Percentiles rank a stretch among this genome's conserved stretches.
These are phyloP conservation scores for Houttuynia cordata DNA, from an alignment of 164 flowering plant species.

Conservation along the genomic window DNA sequence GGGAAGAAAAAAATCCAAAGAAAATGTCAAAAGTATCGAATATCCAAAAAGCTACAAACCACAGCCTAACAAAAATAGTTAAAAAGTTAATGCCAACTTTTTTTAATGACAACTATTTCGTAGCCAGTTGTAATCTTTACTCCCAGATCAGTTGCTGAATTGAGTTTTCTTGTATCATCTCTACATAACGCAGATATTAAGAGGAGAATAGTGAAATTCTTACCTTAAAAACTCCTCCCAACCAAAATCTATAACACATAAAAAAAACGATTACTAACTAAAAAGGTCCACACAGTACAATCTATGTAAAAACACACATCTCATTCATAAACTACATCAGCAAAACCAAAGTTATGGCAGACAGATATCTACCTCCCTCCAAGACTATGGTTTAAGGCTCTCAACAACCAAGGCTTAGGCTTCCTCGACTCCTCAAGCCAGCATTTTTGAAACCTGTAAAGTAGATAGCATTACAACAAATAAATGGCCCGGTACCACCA, in stretches of 20 bases:
- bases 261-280: conserved; percentile 1
- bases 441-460: conserved; percentile 61
- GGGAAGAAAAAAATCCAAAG: background rate
- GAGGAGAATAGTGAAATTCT: background rate
- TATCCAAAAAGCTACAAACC: background rate
- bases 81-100: background rate
- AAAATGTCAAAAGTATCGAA: background rate
- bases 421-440: conserved; percentile 71
- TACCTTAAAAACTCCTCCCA: conserved; percentile 96
- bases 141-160: no score
- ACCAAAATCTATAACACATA: conserved; percentile 66
- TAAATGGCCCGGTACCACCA: background rate
- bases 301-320: no score
- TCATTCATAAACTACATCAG: background rate
- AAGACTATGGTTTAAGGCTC: conserved; percentile 70
- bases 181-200: background rate
- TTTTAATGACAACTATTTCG: background rate
- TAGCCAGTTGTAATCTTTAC: no score
- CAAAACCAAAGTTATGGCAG: background rate
- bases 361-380: conserved; percentile 59
- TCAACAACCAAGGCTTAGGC: conserved; percentile 87
- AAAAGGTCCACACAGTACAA: no score
- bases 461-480: background rate
- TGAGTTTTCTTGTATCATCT: no score
- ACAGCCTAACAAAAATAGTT: background rate